Conservation (phyloP, 2,329 filamentous ascomycete species). For the Aspergillus uvarum region DNA sequence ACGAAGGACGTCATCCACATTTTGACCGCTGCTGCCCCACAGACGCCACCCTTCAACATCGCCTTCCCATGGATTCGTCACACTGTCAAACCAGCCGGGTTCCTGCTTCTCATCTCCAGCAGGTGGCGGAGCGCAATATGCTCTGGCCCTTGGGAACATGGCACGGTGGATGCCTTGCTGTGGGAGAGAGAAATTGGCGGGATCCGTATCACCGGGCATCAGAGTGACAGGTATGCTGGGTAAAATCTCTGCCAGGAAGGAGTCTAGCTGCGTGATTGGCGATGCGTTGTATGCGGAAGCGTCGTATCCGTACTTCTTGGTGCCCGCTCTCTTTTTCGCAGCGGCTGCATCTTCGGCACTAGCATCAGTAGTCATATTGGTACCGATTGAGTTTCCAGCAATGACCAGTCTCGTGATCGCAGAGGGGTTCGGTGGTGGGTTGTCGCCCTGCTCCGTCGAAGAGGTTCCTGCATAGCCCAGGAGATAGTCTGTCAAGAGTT, state of each 20-base stretch:
- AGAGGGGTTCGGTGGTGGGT: conserved; percentile 31
- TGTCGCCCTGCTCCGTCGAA: conserved; percentile 50
- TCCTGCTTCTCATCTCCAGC: conserved; percentile 40
- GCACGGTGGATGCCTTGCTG: conserved; percentile 92
- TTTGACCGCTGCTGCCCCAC: conserved; percentile 85
- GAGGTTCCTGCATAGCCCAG: conserved; percentile 73
- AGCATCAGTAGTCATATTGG: conserved; percentile 38
- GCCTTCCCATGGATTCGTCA: conserved; percentile 91
- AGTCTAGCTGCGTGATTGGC: conserved; percentile 80
- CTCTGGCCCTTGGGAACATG: conserved; percentile 76
- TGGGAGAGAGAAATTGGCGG: conserved; percentile 83
- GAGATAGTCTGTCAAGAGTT: conserved; percentile 81
- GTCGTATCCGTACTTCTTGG: conserved; percentile 94
- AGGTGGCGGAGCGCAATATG: conserved; percentile 55
- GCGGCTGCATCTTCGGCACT: conserved; percentile 14
- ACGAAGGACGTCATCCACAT: conserved; percentile 88
- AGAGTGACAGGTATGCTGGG: conserved; percentile 86
- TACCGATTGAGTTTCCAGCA: conserved; percentile 79
- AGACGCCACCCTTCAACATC: conserved; percentile 88
- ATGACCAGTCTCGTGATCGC: conserved; percentile 83
- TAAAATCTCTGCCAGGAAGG: conserved; percentile 75
- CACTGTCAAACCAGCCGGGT: conserved; percentile 77
- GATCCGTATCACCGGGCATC: conserved; percentile 79
- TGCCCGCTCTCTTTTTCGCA: conserved; percentile 48
- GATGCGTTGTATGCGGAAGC: conserved; percentile 80